Base-by-base conservation (phyloP, 2,329 filamentous ascomycete genomes). In the Botrytis hyacinthi region DNA sequence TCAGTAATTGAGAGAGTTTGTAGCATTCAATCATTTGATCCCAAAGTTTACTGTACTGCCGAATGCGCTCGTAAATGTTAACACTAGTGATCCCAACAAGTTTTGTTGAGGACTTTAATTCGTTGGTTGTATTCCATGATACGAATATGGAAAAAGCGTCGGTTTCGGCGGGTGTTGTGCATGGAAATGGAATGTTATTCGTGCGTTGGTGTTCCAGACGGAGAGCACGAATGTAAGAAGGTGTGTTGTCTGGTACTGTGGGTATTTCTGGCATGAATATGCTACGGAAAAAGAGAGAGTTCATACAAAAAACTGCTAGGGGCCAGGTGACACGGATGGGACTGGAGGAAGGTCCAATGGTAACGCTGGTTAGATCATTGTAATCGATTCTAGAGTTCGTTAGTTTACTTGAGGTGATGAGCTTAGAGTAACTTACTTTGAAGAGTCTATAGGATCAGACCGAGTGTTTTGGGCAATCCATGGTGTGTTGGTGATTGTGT, bases 231-330 rank as follows among this genome's bases (percentile, higher is more conserved):
- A 67, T 67, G 46, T 51, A 67, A 16, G 14, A 0, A 26, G 63
- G 63, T 4, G 63, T 67, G 7, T 32, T 35, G 26, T 57, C 46
- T 5, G 35, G 46, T 5, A 26, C 40, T 8, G 29, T 29, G 1
- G 65, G 65, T 10, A 18, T 54, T 5, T 18, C 2, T 10, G 65
- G 65, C 26, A 54, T n/a, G 46, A 54, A 68, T 5, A 68, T 68
- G 26, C 8, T 68, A 5, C 65, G 65, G 35, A 68, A 68, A n/a
- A 68, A 68, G 26, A 57, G 46, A 5, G 65, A 68, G 65, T 29
- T 68, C 20, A 51, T n/a, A 18, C 65, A 54, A 6, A 68, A 54
- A 35, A 42, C 16, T 40, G 51, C 51, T 9, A 42, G 16, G 16
- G 65, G 65, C 46, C 46, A 57, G 35, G 10, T 68, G 20, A 57